A percentile compares a stretch with the other conserved stretches of the same genome.
Evolutionary conservation across 2,329 filamentous ascomycete genomes (phyloP).

Genomic region (Ophiostoma fasciatum): DNA sequence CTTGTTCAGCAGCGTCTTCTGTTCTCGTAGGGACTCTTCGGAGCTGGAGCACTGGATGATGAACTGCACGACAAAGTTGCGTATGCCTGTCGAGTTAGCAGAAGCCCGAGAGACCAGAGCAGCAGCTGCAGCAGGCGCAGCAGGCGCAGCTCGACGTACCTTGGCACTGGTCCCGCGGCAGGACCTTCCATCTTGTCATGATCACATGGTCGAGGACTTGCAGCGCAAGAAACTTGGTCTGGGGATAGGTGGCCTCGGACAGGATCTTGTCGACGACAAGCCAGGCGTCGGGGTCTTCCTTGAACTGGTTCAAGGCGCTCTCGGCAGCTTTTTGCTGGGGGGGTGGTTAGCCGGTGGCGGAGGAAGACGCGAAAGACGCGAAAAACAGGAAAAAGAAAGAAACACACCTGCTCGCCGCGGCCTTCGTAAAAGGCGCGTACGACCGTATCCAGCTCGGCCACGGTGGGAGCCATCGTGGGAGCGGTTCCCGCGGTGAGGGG

Average conservation of each 20-base stretch:
- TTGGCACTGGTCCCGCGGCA: constrained; percentile 91
- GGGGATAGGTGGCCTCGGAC: constrained; percentile 78
- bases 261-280: constrained; percentile 94
- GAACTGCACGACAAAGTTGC: constrained; percentile 97
- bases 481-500: constrained; percentile 1
- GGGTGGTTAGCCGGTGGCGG: constrained; percentile 21
- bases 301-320: constrained; percentile 92
- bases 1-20: constrained; percentile 92
- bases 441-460: constrained; percentile 90
- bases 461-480: constrained; percentile 48
- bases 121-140: not conserved
- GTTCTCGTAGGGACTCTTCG: constrained; percentile 70
- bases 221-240: constrained; percentile 93
- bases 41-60: constrained; percentile 88
- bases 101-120: constrained; percentile 12
- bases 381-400: not conserved
- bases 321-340: constrained; percentile 95
- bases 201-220: constrained; percentile 98
- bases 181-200: constrained; percentile 96
- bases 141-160: constrained; percentile 32
- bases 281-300: constrained; percentile 97
- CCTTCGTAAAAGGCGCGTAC: constrained; percentile 97
- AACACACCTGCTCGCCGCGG: constrained; percentile 74
- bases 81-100: too few relatives aligned
- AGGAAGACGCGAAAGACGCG: constrained; percentile 5